Percentiles rank a stretch among this genome's conserved stretches.
These are phyloP conservation scores for Erysiphe pulchra DNA, from an alignment of 2,329 filamentous ascomycete genomes.

Conservation along the genomic window DNA sequence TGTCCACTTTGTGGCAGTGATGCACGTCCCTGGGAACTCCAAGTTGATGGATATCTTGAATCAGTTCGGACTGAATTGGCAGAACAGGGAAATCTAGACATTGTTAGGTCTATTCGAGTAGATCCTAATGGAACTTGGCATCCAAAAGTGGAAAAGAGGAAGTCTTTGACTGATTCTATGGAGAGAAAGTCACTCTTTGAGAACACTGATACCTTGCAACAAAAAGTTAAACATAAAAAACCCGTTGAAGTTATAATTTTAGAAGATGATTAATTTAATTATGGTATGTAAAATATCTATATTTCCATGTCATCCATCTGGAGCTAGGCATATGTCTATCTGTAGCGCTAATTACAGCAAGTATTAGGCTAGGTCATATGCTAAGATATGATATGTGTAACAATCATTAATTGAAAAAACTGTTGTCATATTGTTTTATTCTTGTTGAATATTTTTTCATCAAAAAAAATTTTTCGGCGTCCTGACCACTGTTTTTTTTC, in stretches of 20 bases:
- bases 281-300: background rate
- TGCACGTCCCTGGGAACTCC: conserved; percentile 44
- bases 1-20: conserved; percentile 67
- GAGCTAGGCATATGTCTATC: too few relatives aligned
- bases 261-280: conserved; percentile 6
- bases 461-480: too few relatives aligned
- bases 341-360: too few relatives aligned
- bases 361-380: too few relatives aligned
- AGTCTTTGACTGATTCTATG: conserved; percentile 5
- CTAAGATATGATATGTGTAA: too few relatives aligned
- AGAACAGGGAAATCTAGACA: conserved; percentile 20
- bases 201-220: conserved; percentile 2
- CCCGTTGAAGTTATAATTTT: conserved; percentile 8
- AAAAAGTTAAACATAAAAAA: conserved; percentile 1
- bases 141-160: conserved; percentile 17
- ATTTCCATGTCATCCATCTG: too few relatives aligned
- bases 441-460: too few relatives aligned
- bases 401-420: too few relatives aligned
- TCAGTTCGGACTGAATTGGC: conserved; percentile 31
- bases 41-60: conserved; percentile 49
- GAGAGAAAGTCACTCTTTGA: conserved; percentile 5
- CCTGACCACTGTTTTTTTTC: too few relatives aligned
- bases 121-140: conserved; percentile 39
- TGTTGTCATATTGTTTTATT: too few relatives aligned
- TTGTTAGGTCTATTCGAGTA: conserved; percentile 32